Conservation (phyloP, 176 grass and related monocot species). For the Lolium rigidum region DNA sequence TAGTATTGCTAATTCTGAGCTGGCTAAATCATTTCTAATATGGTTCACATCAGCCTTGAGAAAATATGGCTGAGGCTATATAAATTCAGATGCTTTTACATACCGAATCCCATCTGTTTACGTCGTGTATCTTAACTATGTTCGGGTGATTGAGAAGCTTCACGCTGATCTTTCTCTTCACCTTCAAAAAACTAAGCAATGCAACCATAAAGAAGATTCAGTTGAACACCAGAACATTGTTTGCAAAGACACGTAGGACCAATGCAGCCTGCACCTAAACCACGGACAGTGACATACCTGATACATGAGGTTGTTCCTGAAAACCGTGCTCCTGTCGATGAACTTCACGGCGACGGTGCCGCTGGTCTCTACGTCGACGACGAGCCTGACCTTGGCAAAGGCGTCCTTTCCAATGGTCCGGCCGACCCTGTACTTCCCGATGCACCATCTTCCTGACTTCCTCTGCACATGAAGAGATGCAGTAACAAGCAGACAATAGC, state of each 20-base stretch:
- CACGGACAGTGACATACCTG: slow-evolving; percentile 29
- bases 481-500: background rate
- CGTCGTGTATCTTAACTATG: no score
- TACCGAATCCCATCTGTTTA: no score
- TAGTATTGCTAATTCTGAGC: background rate
- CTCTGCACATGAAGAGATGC: background rate
- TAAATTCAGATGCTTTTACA: no score
- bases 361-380: slow-evolving; percentile 51
- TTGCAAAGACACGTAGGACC: background rate
- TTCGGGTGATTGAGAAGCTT: slow-evolving; percentile 47
- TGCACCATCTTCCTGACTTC: slow-evolving; percentile 50
- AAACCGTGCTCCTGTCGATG: slow-evolving; percentile 64
- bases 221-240: background rate
- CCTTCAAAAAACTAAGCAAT: slow-evolving; percentile 42
- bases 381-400: slow-evolving; percentile 80
- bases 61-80: no score
- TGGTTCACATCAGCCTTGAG: no score
- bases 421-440: slow-evolving; percentile 68
- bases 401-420: slow-evolving; percentile 69
- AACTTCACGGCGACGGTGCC: slow-evolving; percentile 64
- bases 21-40: no score
- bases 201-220: background rate
- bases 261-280: background rate
- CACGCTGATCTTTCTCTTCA: slow-evolving; percentile 67
- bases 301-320: slow-evolving; percentile 67